Base-by-base conservation (phyloP, 306 rosid species). In the Rosa lucieae region DNA sequence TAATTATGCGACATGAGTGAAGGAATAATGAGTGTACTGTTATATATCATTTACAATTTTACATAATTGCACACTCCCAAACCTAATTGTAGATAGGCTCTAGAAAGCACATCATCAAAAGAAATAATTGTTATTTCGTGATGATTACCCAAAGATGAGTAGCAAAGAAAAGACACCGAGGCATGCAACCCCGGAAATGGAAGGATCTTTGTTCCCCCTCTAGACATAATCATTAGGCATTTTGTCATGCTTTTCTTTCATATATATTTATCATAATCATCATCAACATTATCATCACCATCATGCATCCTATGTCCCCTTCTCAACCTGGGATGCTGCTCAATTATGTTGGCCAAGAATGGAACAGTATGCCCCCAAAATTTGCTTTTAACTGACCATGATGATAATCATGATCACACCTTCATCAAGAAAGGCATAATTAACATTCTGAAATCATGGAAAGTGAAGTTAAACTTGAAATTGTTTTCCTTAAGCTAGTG, bases 161-260 rank as follows among this genome's bases (percentile, higher is more conserved):
- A 78, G 69, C 18, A 9, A 1, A 53, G 23, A 82, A 73, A 83
- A 74, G 86, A 83, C 90, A 89, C 70, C 58, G 70, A 72, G 65
- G 86, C 91, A 91, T 85, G 91, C 91, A 84, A 84, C 81, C 78
- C 61, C 78, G 85, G 84, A 81, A 81, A 76, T 80, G 74, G 85
- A 89, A 85, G 90, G 86, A 85, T 82, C 89, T 77, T 81, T 86
- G 90, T 67, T 84, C 83, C 84, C 80, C 51, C 58, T 6, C 49
- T 37, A 48, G 88, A 90, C 92, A 91, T 85, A 80, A 91, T 93
- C 47, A 89, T 89, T 77, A 67, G 51, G 74, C 79, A 84, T 87
- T 87, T 79, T 78, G 75, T 80, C 90, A 75, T 77, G 85, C 85
- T 89, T 83, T 81, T 77, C 62, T 84, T 78, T 66, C 80, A 53